Percentiles rank a stretch among this genome's conserved stretches.
Evolutionary conservation across 2,329 filamentous ascomycete genomes (phyloP).

Genomic region (Alternaria rosae): DNA sequence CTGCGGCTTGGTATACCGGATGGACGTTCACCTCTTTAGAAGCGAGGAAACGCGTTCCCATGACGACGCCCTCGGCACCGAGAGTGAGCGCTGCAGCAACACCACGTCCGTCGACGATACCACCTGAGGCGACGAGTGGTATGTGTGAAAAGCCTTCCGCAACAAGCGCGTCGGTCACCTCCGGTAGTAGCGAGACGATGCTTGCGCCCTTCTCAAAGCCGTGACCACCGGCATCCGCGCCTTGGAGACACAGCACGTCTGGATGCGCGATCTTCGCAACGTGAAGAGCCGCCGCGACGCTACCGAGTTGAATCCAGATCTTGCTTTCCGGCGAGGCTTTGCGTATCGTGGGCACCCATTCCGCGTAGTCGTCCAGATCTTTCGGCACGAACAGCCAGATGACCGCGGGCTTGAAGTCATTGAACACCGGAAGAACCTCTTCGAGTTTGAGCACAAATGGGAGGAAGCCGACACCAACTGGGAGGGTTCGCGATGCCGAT

Average conservation of each 20-base stretch:
- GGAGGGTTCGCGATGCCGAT: conserved; percentile 43
- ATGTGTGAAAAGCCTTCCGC: conserved; percentile 33
- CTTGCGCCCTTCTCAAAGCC: conserved; percentile 64
- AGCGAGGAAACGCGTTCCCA: conserved; percentile 72
- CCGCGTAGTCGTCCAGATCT: conserved; percentile 48
- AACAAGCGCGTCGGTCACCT: conserved; percentile 60
- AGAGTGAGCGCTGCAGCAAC: conserved; percentile 65
- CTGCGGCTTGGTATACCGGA: conserved; percentile 55
- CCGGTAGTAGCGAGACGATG: conserved; percentile 65
- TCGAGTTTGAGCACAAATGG: conserved; percentile 57
- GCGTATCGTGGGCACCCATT: conserved; percentile 46
- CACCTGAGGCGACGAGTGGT: conserved; percentile 64
- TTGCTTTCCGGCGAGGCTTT: conserved; percentile 47
- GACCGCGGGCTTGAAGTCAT: conserved; percentile 63
- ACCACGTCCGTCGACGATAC: conserved; percentile 66
- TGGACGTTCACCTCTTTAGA: conserved; percentile 56
- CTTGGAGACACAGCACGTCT: conserved; percentile 70
- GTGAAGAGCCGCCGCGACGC: conserved; percentile 62
- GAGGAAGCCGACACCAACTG: conserved; percentile 69
- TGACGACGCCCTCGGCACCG: conserved; percentile 62
- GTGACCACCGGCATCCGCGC: conserved; percentile 70
- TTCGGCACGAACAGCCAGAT: conserved; percentile 73
- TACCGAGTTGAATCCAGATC: conserved; percentile 69
- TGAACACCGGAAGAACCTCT: conserved; percentile 60
- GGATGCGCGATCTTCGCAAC: conserved; percentile 58